A percentile compares a stretch with the other conserved stretches of the same genome.
These are phyloP conservation scores for Aspergillus pseudoglaucus DNA, from an alignment of 2,329 filamentous ascomycete genomes.

Conservation along the genomic window DNA sequence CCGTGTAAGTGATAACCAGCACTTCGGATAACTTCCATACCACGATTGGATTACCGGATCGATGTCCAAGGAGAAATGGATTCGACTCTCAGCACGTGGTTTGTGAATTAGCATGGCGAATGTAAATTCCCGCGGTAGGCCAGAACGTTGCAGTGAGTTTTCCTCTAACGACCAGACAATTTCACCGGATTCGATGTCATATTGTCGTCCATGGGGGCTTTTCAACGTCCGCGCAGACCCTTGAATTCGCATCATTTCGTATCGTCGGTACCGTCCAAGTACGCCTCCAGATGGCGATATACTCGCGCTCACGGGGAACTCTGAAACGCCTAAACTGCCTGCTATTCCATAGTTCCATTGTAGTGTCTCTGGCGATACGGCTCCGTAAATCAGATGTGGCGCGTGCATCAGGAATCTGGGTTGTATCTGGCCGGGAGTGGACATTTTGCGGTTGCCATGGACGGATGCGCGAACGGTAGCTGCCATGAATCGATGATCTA, in stretches of 20 bases:
- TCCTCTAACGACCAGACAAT: slow-evolving; percentile 48
- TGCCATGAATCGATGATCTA: slow-evolving; percentile 42
- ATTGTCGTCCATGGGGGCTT: slow-evolving; percentile 28
- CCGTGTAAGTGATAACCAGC: slow-evolving; percentile 31
- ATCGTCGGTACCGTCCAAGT: slow-evolving; percentile 38
- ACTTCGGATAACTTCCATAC: slow-evolving; percentile 37
- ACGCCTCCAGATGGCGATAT: slow-evolving; percentile 38
- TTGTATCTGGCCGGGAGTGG: neutral
- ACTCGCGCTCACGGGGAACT: slow-evolving; percentile 38
- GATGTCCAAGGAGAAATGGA: slow-evolving; percentile 37
- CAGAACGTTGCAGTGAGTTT: slow-evolving; percentile 43
- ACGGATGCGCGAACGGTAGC: slow-evolving; percentile 39
- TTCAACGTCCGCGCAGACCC: slow-evolving; percentile 39
- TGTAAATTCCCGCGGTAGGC: slow-evolving; percentile 46
- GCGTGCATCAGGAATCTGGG: slow-evolving; percentile 43
- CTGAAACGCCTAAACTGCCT: slow-evolving; percentile 41
- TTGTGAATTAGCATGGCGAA: slow-evolving; percentile 47
- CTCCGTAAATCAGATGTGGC: slow-evolving; percentile 44
- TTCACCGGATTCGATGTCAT: slow-evolving; percentile 39
- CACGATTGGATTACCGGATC: slow-evolving; percentile 37
- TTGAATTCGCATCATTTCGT: slow-evolving; percentile 47
- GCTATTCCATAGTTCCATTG: slow-evolving; percentile 45
- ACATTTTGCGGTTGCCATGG: slow-evolving; percentile 3
- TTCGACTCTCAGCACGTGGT: slow-evolving; percentile 32
- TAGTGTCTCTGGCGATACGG: slow-evolving; percentile 42